Base-by-base conservation (phyloP, 2,329 filamentous ascomycete genomes). In the Aureobasidium zeae region DNA sequence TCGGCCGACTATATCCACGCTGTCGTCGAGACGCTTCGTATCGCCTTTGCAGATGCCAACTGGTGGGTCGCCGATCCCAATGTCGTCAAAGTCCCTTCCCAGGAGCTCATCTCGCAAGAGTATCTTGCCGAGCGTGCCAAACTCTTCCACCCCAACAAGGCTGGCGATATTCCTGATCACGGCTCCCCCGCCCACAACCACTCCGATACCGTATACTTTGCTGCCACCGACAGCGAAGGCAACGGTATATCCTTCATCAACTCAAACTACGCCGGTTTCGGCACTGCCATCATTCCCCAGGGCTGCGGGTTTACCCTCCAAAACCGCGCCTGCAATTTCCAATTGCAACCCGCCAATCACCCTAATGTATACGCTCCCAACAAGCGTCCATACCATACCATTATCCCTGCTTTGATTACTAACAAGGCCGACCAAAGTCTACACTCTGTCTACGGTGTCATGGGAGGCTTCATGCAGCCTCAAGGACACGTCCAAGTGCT, bases 401-500 rank as follows among this genome's bases (percentile, higher is more conserved):
- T 98, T 61, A 98, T 98, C 55, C 89, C 91, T 0, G 89, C 84
- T 0, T 74, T 96, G 62, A 78, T 89, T 13, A 96, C 91, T 0
- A 86, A 91, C 53, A 60, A 76, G 13, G 66, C 68, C 4, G 86
- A 93, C 53, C 76, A 77, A 19, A 80, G 75, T 36, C 66, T 96
- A 45, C 85, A 94, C 61, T 83, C 78, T 3, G 83, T 94, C 0
- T 95, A 89, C 56, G 91, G 91, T 42, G 89, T 96, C 48, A 96
- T 96, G 91, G 91, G 91, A 41, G 89, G 87, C 2, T 96, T 93
- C 65, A 96, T 96, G 84, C 91, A 98, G 66, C 91, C 91, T 0
- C 91, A 96, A 63, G 91, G 89, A 16, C 91, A 96, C 48, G 81
- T 96, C 0, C 91, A 96, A 63, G 87, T 94, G 0, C 66, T 98